Conservation (phyloP, 1,139 yeast genomes). For the Blastobotrys ciferrii region DNA sequence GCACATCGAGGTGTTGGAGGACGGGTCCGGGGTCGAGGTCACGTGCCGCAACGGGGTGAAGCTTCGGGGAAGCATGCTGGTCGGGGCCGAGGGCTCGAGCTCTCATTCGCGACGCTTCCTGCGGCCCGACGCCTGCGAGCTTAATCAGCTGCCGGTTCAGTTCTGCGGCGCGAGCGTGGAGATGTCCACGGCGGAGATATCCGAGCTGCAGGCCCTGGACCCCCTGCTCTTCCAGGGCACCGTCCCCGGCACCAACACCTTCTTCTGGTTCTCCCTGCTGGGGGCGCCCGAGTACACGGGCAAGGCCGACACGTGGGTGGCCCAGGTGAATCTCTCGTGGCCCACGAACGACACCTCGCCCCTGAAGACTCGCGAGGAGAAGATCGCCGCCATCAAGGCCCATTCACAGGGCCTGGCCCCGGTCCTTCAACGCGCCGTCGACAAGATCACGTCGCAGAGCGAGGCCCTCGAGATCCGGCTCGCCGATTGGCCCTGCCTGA, state of each 20-base stretch:
- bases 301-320: slow-evolving; percentile 3
- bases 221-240: slow-evolving; percentile 6
- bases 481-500: slow-evolving; percentile 5
- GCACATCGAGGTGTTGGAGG: neutral
- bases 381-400: slow-evolving; percentile 4
- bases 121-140: slow-evolving; percentile 2
- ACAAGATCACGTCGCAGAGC: neutral
- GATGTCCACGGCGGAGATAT: slow-evolving; percentile 4
- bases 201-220: slow-evolving; percentile 6
- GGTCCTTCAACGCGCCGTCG: slow-evolving; percentile 2
- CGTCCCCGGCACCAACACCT: slow-evolving; percentile 6
- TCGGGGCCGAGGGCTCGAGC: slow-evolving; percentile 4
- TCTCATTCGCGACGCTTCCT: slow-evolving; percentile 1
- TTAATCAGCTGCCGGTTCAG: slow-evolving; percentile 5
- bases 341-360: slow-evolving; percentile 6
- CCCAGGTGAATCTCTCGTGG: slow-evolving; percentile 7
- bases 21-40: neutral
- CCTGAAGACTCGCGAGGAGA: slow-evolving; percentile 4
- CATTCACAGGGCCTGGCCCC: slow-evolving; percentile 6
- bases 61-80: neutral
- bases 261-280: slow-evolving; percentile 5
- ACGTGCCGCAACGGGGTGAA: neutral
- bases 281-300: slow-evolving; percentile 3
- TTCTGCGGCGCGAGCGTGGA: slow-evolving; percentile 8
- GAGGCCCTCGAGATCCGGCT: slow-evolving; percentile 4